Conservation (phyloP, 1,284 basidiomycete genomes). For the Xerocomus minutiporus region DNA sequence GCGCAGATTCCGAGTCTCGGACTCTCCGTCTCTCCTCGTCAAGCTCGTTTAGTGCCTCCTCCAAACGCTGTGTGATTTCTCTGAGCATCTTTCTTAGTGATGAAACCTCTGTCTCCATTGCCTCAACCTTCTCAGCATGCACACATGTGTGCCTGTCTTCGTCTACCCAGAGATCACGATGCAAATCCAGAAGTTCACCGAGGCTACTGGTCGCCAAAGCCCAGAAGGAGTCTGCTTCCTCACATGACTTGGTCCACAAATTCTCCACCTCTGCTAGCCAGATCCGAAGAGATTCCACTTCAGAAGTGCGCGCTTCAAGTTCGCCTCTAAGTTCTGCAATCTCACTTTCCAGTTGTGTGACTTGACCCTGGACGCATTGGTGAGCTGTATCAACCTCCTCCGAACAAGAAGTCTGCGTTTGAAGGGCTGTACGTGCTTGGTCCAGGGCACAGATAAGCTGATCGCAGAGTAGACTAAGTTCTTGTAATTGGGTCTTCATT, state of each 20-base stretch:
- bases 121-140: conserved; percentile 76
- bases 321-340: conserved; percentile 75
- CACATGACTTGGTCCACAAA: conserved; percentile 82
- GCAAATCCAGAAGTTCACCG: conserved; percentile 79
- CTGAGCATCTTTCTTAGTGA: conserved; percentile 75
- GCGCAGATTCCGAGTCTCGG: conserved; percentile 67
- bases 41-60: conserved; percentile 68
- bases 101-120: conserved; percentile 62
- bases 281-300: conserved; percentile 65
- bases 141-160: conserved; percentile 70
- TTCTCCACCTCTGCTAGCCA: conserved; percentile 76
- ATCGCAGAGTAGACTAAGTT: conserved; percentile 64
- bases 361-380: conserved; percentile 62
- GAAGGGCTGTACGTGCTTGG: conserved; percentile 77
- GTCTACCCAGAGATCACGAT: conserved; percentile 74
- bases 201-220: conserved; percentile 79
- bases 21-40: conserved; percentile 64
- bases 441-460: conserved; percentile 85
- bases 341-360: conserved; percentile 66
- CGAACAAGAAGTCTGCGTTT: conserved; percentile 71
- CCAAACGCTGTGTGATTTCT: conserved; percentile 68
- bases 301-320: conserved; percentile 66
- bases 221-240: conserved; percentile 84
- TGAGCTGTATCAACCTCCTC: conserved; percentile 79
- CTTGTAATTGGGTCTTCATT: conserved; percentile 67